Evolutionary conservation across 805 yeast species (phyloP).

Genomic region (Deakozyma indianensis): DNA sequence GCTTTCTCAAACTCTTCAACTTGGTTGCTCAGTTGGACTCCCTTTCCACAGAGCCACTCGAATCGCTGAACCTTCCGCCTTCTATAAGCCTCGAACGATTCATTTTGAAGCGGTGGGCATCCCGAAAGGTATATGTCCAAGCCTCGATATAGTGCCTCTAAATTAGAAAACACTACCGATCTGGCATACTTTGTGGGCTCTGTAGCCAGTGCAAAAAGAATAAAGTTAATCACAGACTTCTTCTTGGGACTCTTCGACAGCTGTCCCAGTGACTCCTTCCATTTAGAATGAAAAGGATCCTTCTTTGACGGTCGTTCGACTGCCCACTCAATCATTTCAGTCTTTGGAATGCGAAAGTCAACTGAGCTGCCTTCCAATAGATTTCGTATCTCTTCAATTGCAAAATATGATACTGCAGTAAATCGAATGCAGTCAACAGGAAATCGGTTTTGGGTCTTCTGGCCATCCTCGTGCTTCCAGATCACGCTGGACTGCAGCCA

Average conservation of each 20-base stretch:
- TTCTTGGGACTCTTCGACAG: background rate
- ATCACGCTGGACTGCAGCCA: background rate
- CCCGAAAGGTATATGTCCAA: background rate
- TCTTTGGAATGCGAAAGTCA: background rate
- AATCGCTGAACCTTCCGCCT: background rate
- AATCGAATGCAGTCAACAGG: background rate
- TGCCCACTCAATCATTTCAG: background rate
- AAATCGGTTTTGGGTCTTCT: background rate
- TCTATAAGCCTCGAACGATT: background rate
- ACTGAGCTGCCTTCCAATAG: background rate
- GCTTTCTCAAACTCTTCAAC: background rate
- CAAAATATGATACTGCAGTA: background rate
- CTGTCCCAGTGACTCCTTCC: background rate
- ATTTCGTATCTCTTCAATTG: background rate
- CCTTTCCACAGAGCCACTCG: background rate
- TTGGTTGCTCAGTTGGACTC: background rate
- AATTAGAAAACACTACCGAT: background rate
- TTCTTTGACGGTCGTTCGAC: background rate
- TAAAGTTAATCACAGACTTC: background rate
- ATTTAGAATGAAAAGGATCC: background rate
- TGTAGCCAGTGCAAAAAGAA: background rate
- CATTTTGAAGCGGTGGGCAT: background rate
- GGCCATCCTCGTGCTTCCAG: background rate
- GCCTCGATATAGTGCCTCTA: background rate
- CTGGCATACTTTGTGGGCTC: background rate